A percentile compares a stretch with the other conserved stretches of the same genome.
These are phyloP conservation scores for Aciculosporium take DNA, from an alignment of 2,329 filamentous ascomycete species.

Conservation along the genomic window DNA sequence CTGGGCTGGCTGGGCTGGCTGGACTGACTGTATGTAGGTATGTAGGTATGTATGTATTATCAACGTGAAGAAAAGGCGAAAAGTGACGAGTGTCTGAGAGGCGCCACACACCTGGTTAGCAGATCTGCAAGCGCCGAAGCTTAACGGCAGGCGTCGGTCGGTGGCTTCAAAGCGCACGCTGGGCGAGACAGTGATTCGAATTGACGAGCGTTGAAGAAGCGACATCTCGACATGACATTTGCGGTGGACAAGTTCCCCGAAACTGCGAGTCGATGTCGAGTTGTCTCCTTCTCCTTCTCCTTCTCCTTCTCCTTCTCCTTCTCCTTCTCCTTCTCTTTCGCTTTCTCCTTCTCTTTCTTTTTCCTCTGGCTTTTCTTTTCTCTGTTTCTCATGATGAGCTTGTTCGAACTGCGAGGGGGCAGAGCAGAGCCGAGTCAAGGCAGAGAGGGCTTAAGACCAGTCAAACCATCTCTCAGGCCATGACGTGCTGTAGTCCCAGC, in stretches of 20 bases:
- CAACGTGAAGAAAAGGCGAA: neutral
- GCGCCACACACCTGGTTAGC: no score
- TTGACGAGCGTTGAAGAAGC: neutral
- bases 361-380: no score
- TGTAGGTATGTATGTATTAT: no score
- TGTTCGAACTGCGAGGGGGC: no score
- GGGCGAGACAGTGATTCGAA: neutral
- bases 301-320: neutral
- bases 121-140: neutral
- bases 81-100: neutral
- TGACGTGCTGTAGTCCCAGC: no score
- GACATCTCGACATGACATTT: neutral
- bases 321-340: neutral
- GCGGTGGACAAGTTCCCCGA: slow-evolving; percentile 1
- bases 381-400: no score
- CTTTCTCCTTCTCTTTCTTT: neutral
- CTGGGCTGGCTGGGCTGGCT: neutral
- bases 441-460: no score
- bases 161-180: slow-evolving; percentile 5
- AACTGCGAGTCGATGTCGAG: slow-evolving; percentile 1
- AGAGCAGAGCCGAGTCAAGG: no score
- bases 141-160: neutral
- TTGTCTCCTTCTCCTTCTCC: neutral
- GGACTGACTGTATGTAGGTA: neutral
- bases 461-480: no score